phyloP scores from a whole-genome alignment of 2,329 filamentous ascomycete species.

The Sclerotinia subarctica region DNA sequence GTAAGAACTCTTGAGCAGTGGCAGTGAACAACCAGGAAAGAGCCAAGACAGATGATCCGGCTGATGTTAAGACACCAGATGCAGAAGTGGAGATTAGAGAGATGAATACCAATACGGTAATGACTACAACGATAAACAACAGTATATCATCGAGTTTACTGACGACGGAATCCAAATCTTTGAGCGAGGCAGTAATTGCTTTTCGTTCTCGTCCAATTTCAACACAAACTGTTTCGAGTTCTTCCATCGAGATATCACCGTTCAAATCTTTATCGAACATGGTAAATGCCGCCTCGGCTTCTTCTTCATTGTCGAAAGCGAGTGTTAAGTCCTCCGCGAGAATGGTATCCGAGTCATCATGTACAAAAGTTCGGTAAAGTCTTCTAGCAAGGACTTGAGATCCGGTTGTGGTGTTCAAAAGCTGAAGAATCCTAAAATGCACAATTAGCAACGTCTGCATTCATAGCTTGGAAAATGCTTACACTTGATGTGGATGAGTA shows the following conservation, averaged over 20 bases:
- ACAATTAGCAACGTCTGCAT: slow-evolving; percentile 22
- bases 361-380: slow-evolving; percentile 80
- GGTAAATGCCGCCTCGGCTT: slow-evolving; percentile 81
- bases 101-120: slow-evolving; percentile 81
- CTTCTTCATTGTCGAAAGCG: slow-evolving; percentile 78
- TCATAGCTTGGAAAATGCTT: slow-evolving; percentile 15
- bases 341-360: slow-evolving; percentile 72
- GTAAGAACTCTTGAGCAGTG: slow-evolving; percentile 90
- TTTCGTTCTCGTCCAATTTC: slow-evolving; percentile 95
- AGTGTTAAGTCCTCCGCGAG: slow-evolving; percentile 71
- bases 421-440: slow-evolving; percentile 57
- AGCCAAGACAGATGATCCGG: slow-evolving; percentile 81
- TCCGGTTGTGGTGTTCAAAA: slow-evolving; percentile 68
- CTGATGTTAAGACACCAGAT: slow-evolving; percentile 85
- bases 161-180: slow-evolving; percentile 92
- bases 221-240: slow-evolving; percentile 87
- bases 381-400: slow-evolving; percentile 83
- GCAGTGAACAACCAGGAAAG: slow-evolving; percentile 90
- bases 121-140: slow-evolving; percentile 77
- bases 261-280: slow-evolving; percentile 98
- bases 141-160: slow-evolving; percentile 86
- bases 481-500: slow-evolving; percentile 78
- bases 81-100: slow-evolving; percentile 87
- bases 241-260: slow-evolving; percentile 92
- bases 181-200: slow-evolving; percentile 88